Base-by-base conservation (phyloP, 768 basidiomycete species). In the Scleroderma citrinum region DNA sequence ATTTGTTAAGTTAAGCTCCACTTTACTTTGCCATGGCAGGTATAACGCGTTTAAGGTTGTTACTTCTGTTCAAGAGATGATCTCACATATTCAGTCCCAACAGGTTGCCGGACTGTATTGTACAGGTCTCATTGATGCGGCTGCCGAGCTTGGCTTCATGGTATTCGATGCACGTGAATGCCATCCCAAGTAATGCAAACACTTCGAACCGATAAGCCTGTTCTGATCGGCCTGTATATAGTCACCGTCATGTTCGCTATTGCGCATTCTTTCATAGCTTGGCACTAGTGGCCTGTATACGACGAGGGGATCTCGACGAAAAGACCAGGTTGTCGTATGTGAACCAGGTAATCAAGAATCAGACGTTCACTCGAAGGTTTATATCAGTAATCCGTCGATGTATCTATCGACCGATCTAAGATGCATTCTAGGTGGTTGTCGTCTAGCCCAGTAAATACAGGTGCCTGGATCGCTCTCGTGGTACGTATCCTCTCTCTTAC, bases 221-320 rank as follows among this genome's bases (percentile, higher is more conserved):
- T 11, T 36, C 41, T 40, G 37, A 23, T 31, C 19, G 35, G 49
- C 48, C 53, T 36, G 38, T 10, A 31, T 23, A 17, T 35, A 86
- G 83, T 55, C 84, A 86, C 63, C 71, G 83, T 36, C 84, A 85
- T 61, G 76, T 77, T 39, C 83, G 84, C 42, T 86, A 80, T 59
- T 75, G 74, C 1, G 68, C 84, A 3, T 87, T 85, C 65, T 86
- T 83, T 62, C 85, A 87, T 59, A 82, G 75, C 54, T 71, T 88
- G 31, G 78, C 86, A 3, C 63, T 88, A 66, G 75, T 84, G 44
- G 74, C 77, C 4, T 81, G 78, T 56, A 58, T 86, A 30, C 74
- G 83, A 30, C 68, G 71, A 44, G 75, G 72, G 3, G 56, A 65
- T 7, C 49, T 77, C 2, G 45, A 71, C 3, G 64, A 63, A 13